Base-by-base conservation (phyloP, 129 eudicot genomes). In the Escallonia herrerae region DNA sequence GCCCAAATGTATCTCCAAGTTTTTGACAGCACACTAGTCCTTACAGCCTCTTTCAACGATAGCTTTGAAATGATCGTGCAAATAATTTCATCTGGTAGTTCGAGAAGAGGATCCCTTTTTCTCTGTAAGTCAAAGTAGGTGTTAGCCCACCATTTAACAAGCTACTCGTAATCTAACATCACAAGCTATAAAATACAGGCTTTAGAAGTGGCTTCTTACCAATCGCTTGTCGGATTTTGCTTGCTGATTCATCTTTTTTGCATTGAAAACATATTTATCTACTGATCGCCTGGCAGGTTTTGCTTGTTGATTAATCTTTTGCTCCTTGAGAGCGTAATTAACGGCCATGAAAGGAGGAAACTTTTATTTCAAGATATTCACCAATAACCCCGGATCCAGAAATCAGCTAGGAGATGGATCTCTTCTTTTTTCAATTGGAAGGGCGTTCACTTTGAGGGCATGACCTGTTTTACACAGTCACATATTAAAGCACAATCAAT, bases 1-100 rank as follows among this genome's bases (percentile, higher is more conserved):
- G 48, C 59, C 78, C 78, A 73, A 4, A 58, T n/a, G 12, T 2
- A 73, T 39, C 60, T 58, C 78, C 78, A 73, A 15, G 56, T 41
- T 60, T 59, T 65, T 3, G 78, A 73, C 14, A 73, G 39, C 5
- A 73, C 5, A 41, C 78, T 73, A 11, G 78, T 73, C 53, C 56
- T 58, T 14, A 73, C 55, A 0, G 78, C 78, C 72, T 66, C 72
- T 8, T 65, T 58, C 38, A 73, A 53, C 7, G 78, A 14, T 53
- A 73, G 58, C 72, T 46, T 48, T 2, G 78, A 73, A 7, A 73
- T 50, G 5, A 73, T 42, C 14, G 40, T 60, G 41, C 60, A 52
- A 65, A 65, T 46, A 11, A 65, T 51, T 3, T 15, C 72, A 58
- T 73, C 66, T 0, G 78, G 78, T n/a, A 73, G 67, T 66, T 73